These are phyloP conservation scores for Russula griseocarnosa DNA, from an alignment of 768 basidiomycete genomes.

Conservation along the genomic window DNA sequence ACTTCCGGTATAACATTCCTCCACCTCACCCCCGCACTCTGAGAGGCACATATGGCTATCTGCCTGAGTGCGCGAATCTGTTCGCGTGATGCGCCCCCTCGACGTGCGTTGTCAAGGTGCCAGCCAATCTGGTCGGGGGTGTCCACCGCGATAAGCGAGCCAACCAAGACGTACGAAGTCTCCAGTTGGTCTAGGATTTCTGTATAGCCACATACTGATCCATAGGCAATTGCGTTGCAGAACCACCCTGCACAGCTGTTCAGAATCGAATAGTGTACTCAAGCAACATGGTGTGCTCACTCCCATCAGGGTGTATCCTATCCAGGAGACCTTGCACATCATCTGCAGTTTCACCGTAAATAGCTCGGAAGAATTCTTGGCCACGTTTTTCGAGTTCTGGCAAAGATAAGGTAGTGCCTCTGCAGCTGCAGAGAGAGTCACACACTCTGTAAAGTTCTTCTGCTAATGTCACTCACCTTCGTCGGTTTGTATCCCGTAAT, in stretches of 20 bases:
- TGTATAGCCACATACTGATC: constrained; percentile 49
- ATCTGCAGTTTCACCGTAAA: constrained; percentile 56
- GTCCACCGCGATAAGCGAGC: constrained; percentile 57
- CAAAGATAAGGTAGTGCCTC: constrained; percentile 42
- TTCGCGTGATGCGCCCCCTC: constrained; percentile 52
- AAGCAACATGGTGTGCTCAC: constrained; percentile 36
- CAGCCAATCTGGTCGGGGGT: constrained; percentile 59
- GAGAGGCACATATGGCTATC: constrained; percentile 52
- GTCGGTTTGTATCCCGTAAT: constrained; percentile 44
- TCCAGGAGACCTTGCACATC: constrained; percentile 48
- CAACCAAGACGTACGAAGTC: constrained; percentile 57
- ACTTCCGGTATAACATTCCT: constrained; percentile 48
- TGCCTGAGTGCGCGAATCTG: constrained; percentile 52
- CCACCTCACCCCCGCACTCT: constrained; percentile 50
- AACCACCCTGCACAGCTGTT: constrained; percentile 46
- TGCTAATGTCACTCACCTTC: constrained; percentile 42
- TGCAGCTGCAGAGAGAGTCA: constrained; percentile 31
- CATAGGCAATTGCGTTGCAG: constrained; percentile 52
- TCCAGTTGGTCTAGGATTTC: constrained; percentile 48
- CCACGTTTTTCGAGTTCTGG: constrained; percentile 44
- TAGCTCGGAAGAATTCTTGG: constrained; percentile 41
- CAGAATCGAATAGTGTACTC: neutral
- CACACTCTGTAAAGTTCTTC: neutral
- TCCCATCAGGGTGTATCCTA: constrained; percentile 58
- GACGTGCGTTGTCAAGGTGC: constrained; percentile 56